These are phyloP conservation scores for Fraxinus anomala DNA, from an alignment of 257 asterid species.

Conservation along the genomic window DNA sequence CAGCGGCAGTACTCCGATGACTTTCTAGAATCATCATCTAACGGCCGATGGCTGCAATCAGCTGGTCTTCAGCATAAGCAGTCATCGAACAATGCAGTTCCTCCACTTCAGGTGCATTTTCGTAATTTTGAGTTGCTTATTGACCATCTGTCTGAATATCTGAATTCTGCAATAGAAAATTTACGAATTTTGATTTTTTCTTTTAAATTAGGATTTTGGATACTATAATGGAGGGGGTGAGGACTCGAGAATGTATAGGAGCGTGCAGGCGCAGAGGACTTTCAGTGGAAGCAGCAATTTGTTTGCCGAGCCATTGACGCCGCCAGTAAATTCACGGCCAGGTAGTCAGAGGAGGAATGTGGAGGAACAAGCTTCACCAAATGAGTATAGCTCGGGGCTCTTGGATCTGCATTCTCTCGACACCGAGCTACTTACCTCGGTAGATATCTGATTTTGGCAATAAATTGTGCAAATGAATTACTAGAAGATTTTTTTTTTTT, in stretches of 20 bases:
- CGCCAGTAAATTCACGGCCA: conserved; percentile 49
- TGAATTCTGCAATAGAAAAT: background rate
- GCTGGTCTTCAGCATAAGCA: conserved; percentile 92
- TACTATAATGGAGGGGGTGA: conserved; percentile 68
- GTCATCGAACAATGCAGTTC: conserved; percentile 60
- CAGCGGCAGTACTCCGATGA: conserved; percentile 88
- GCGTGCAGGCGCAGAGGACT: conserved; percentile 63
- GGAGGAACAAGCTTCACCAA: conserved; percentile 62
- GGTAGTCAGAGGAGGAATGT: conserved; percentile 45
- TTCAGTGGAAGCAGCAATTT: conserved; percentile 58
- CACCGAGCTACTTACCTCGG: conserved; percentile 92
- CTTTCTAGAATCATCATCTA: conserved; percentile 67
- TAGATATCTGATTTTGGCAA: conserved; percentile 17
- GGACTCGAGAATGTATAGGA: conserved; percentile 59
- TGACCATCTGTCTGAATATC: background rate
- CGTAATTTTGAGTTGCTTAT: background rate
- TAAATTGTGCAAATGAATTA: background rate
- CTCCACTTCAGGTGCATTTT: conserved; percentile 63
- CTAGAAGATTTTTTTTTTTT: background rate
- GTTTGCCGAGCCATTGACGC: conserved; percentile 76
- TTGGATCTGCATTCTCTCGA: conserved; percentile 95
- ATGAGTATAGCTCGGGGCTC: conserved; percentile 88
- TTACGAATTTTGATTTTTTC: background rate
- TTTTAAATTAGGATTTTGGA: conserved; percentile 55
- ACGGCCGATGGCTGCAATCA: conserved; percentile 92